Base-by-base conservation (phyloP, 805 yeast genomes). In the Suhomyces sp. region DNA sequence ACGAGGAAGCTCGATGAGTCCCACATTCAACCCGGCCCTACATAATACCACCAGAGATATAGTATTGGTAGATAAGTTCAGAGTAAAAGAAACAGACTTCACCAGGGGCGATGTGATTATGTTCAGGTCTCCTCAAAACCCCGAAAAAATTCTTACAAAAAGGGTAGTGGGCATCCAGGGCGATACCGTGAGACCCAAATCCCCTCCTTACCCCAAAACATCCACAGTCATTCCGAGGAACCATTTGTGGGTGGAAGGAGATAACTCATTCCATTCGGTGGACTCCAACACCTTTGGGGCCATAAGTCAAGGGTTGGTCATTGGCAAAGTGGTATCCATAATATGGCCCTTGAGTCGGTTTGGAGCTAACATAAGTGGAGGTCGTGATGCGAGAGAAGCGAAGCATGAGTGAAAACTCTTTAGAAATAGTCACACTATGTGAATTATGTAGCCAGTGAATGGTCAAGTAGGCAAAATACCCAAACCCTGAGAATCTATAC, bases 161-260 rank as follows among this genome's bases (percentile, higher is more conserved):
- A 73, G 98, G 35, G 80, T 93, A 5, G 81, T 87, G 54, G 97
- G 87, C 0, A 60, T 83, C 1, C 90, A 82, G 51, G 93, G 94
- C 23, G 96, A 91, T 59, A 63, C 74, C 4, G 77, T 92, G 0
- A 62, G 69, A 6, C 84, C 96, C 1, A 74, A 86, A 51, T 71
- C 77, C 24, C 63, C 67, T 41, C 86, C 85, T 22, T 90, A 89
- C 63, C 90, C 96, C 5, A 79, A 84, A 63, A 72, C 76, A 1
- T 70, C 74, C 44, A 85, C 86, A 5, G 68, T 71, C 33, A 73
- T 93, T 2, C 97, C 97, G 2, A 70, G 87, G 51, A 86, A 84
- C 61, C 97, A 93, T 65, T 60, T 90, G 6, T 93, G 97, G 97
- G 91, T 91, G 0, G 97, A 93, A 67, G 98, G 98, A 6, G 98